Percentiles rank a stretch among this genome's conserved stretches.
Conservation (phyloP, 108 stramenopile species). For the Skeletonema menzelii region DNA sequence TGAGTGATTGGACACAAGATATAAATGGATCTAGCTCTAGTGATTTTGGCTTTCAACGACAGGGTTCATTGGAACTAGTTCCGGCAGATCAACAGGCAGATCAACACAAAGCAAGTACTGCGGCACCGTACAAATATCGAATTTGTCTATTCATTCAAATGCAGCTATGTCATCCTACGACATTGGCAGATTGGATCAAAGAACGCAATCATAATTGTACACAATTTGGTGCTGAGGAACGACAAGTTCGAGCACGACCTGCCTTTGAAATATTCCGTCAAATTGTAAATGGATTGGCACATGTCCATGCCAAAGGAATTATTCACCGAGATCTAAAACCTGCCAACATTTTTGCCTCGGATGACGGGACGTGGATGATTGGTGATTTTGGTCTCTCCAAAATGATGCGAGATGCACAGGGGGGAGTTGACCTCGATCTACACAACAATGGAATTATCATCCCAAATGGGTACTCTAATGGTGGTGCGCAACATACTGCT, state of each 20-base stretch:
- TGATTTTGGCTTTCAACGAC: conserved; percentile 3
- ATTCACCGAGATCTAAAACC: conserved; percentile 91
- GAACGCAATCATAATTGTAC: conserved; percentile 59
- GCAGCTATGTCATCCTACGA: conserved; percentile 85
- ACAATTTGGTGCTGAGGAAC: conserved; percentile 35
- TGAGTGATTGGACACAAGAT: conserved; percentile 47
- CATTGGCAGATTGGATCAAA: conserved; percentile 87
- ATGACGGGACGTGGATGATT: conserved; percentile 80
- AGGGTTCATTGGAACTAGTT: conserved; percentile 31
- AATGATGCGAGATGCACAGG: conserved; percentile 43
- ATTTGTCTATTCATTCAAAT: conserved; percentile 93
- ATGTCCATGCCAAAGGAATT: conserved; percentile 80
- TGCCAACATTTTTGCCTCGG: conserved; percentile 76
- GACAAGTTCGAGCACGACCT: conserved; percentile 41
- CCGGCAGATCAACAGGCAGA: conserved; percentile 16
- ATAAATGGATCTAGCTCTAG: conserved; percentile 11
- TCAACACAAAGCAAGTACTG: not conserved
- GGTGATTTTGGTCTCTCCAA: conserved; percentile 94
- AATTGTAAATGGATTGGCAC: conserved; percentile 68
- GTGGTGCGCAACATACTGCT: conserved; percentile 46
- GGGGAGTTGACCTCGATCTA: conserved; percentile 10
- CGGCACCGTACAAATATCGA: conserved; percentile 70
- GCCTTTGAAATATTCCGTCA: conserved; percentile 72
- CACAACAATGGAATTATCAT: conserved; percentile 18
- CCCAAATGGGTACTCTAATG: conserved; percentile 5